Evolutionary conservation across 495 filamentous ascomycete species (phyloP), one percentile per base, ranked within the genome.

Genomic region (Patellaria atrata): DNA sequence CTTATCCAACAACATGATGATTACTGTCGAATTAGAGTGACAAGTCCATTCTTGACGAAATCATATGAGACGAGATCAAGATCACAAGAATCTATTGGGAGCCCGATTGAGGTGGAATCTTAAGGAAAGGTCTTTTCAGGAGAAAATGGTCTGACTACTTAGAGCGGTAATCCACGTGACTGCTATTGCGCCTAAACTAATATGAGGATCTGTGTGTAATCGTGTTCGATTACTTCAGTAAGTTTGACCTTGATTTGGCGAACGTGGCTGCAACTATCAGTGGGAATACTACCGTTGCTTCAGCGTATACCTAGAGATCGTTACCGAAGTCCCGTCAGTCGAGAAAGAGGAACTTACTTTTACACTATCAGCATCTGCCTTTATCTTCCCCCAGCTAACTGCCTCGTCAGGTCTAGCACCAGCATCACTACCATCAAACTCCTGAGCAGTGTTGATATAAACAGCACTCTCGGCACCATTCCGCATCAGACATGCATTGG

Each of bases 351-450:
- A 18, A 45, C 59, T 33, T 47, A 82, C 79, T 71, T 96, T 94
- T 33, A 94, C 86, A 37, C 77, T 76, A 37, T 83, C 71, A 0
- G 70, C 91, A 25, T 78, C 81, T 14, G 71, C 63, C 55, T 86
- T 93, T 56, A 97, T 94, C 67, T 97, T 96, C 3, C 89, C 89
- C 89, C 91, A 97, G 45, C 82, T 92, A 10, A 97, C 82, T 0
- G 89, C 89, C 59, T 97, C 89, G 47, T 96, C 89, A 5, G 91
- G 91, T 30, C 91, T 67, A 2, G 91, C 89, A 0, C 91, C 89
- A 2, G 91, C 87, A 66, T 97, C 91, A 41, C 82, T 91, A 0
- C 89, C 91, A 55, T 97, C 89, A 54, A 94, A 96, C 53, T 97
- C 91, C 55, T 89, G 80, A 0, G 71, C 89, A 1, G 91, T 94